Conservation (phyloP, 1,284 basidiomycete species). For the Vanrija sp. region DNA sequence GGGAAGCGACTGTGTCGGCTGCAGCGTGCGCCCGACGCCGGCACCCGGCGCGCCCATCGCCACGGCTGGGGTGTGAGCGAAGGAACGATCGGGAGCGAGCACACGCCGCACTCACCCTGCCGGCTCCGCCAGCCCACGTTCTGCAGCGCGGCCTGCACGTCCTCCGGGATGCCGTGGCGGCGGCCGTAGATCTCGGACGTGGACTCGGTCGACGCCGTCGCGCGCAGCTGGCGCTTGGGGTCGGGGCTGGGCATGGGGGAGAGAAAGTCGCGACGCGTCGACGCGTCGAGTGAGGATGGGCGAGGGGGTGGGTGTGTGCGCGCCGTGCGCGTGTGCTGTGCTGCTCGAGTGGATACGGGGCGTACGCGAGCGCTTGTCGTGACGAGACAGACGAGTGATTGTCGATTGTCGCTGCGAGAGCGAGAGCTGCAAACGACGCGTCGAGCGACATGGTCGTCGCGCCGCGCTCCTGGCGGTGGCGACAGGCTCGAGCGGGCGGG, state of each 20-base stretch:
- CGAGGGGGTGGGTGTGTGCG: neutral
- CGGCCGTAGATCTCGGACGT: conserved; percentile 38
- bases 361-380: too few relatives aligned
- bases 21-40: conserved; percentile 19
- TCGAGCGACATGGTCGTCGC: too few relatives aligned
- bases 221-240: conserved; percentile 27
- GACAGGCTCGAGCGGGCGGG: too few relatives aligned
- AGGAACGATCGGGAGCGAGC: neutral
- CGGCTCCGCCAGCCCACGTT: conserved; percentile 32
- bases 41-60: conserved; percentile 11
- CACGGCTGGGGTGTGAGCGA: conserved; percentile 7
- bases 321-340: too few relatives aligned
- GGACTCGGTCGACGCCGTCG: conserved; percentile 16
- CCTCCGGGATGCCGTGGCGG: conserved; percentile 33
- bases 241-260: conserved; percentile 10
- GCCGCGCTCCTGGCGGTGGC: too few relatives aligned
- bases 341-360: too few relatives aligned
- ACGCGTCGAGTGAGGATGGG: neutral
- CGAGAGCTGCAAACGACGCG: too few relatives aligned
- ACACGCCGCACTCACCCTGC: conserved; percentile 26
- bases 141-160: conserved; percentile 30
- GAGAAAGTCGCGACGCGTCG: neutral
- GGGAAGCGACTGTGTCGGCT: conserved; percentile 36
- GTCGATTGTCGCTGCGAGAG: too few relatives aligned
- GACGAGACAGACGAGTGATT: too few relatives aligned